Conservation (phyloP, 768 basidiomycete species). For the Sistotremastrum suecicum region DNA sequence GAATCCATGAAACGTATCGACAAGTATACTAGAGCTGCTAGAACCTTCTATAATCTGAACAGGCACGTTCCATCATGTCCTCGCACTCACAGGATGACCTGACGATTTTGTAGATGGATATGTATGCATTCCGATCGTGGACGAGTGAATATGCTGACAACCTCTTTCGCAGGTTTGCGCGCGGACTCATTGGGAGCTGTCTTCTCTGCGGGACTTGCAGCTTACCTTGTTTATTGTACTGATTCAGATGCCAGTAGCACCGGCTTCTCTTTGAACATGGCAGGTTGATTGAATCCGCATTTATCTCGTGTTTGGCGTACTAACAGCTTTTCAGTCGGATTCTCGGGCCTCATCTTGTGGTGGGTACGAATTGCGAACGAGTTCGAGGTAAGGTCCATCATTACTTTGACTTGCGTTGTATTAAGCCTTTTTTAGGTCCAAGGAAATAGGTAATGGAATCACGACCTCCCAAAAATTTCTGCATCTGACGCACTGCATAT, state of each 20-base stretch:
- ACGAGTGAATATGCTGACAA: too few relatives aligned
- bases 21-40: conserved; percentile 26
- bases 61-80: conserved; percentile 15
- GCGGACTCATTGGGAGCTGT: conserved; percentile 25
- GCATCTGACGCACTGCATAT: neutral
- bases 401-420: neutral
- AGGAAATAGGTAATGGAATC: conserved; percentile 15
- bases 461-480: neutral
- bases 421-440: neutral
- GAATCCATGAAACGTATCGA: conserved; percentile 34
- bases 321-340: conserved; percentile 24
- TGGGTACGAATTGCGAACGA: conserved; percentile 31
- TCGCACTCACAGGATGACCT: neutral
- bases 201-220: conserved; percentile 34
- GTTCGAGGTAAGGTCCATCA: conserved; percentile 30
- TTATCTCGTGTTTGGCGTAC: neutral
- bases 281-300: conserved; percentile 14
- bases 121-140: conserved; percentile 35
- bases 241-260: conserved; percentile 26
- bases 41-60: conserved; percentile 34
- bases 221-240: conserved; percentile 33
- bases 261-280: conserved; percentile 28
- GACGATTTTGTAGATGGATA: conserved; percentile 24
- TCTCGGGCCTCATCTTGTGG: conserved; percentile 41
- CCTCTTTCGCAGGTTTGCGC: too few relatives aligned